Evolutionary conservation across 352 stramenopile species (phyloP).

Genomic region (Pythium scleroteichum): DNA sequence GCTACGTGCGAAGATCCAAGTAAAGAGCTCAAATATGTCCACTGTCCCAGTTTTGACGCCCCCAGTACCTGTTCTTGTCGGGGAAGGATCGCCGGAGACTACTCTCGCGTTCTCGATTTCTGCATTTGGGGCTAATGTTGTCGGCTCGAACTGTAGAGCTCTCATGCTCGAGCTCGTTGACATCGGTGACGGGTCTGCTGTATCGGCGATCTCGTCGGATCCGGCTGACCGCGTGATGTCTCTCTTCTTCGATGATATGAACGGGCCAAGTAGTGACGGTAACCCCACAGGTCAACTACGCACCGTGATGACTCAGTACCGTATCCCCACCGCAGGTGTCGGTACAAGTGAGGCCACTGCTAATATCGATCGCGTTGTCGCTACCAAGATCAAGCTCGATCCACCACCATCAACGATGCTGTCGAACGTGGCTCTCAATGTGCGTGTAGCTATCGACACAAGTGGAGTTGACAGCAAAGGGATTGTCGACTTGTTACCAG

Average conservation of each 20-base stretch:
- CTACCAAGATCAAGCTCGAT: conserved; percentile 39
- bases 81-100: conserved; percentile 3
- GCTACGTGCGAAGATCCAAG: conserved; percentile 12
- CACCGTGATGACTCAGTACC: conserved; percentile 28
- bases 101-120: conserved; percentile 4
- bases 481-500: conserved; percentile 36
- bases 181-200: conserved; percentile 6
- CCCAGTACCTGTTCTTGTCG: conserved; percentile 1
- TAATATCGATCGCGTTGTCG: conserved; percentile 37
- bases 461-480: neutral
- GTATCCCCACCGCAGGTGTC: neutral
- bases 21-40: conserved; percentile 8
- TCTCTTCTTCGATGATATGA: conserved; percentile 33
- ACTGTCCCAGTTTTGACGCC: neutral
- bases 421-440: conserved; percentile 37
- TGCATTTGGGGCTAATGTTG: neutral
- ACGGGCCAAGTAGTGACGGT: neutral
- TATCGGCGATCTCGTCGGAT: conserved; percentile 25
- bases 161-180: conserved; percentile 42
- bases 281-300: neutral
- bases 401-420: conserved; percentile 19
- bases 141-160: conserved; percentile 31
- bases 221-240: conserved; percentile 35
- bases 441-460: conserved; percentile 52
- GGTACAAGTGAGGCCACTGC: conserved; percentile 17